Conservation (phyloP, 164 flowering plant species). For the Hamamelis virginiana region DNA sequence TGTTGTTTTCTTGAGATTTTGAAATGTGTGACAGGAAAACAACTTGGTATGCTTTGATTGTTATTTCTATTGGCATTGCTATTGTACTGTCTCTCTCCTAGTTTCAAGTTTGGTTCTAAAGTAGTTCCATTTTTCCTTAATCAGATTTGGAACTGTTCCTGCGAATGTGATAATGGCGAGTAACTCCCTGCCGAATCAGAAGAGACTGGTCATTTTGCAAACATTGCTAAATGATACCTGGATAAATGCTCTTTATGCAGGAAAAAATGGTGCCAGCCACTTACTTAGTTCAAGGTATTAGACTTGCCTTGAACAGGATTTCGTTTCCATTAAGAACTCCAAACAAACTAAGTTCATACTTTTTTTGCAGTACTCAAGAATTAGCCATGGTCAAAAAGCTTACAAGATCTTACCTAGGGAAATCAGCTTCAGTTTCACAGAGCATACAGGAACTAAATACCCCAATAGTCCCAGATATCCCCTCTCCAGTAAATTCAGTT, state of each 20-base stretch:
- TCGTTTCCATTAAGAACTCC: too few species aligned
- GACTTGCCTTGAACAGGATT: too few species aligned
- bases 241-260: too few species aligned
- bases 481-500: conserved; percentile 12
- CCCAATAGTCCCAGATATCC: neutral
- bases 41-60: too few species aligned
- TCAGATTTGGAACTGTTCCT: conserved; percentile 39
- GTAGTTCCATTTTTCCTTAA: neutral
- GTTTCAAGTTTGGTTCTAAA: neutral
- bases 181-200: conserved; percentile 26
- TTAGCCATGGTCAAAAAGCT: conserved; percentile 24
- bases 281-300: conserved; percentile 35
- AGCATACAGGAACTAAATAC: conserved; percentile 13
- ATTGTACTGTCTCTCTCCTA: too few species aligned
- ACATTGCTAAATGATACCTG: conserved; percentile 24
- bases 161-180: conserved; percentile 37
- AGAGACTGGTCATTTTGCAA: conserved; percentile 21
- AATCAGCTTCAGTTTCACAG: conserved; percentile 29
- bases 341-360: neutral
- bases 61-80: too few species aligned
- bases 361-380: conserved; percentile 31
- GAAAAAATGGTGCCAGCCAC: conserved; percentile 16
- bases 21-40: too few species aligned
- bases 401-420: conserved; percentile 33
- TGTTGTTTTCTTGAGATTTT: too few species aligned